Evolutionary conservation across 495 filamentous ascomycete genomes (phyloP).

Genomic region (Aspergillus diversus): DNA sequence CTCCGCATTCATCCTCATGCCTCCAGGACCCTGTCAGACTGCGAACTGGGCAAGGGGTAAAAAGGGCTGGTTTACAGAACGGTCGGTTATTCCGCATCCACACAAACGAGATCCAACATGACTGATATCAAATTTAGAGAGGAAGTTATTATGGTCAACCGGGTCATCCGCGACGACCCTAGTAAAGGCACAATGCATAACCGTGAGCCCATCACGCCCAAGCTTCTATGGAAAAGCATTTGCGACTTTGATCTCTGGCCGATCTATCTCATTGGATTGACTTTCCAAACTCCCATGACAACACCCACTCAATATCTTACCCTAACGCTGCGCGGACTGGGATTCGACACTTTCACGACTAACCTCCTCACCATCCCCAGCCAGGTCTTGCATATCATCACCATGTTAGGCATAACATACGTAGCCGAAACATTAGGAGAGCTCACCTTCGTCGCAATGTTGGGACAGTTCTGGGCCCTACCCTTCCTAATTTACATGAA

Average conservation of each 20-base stretch:
- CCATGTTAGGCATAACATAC: slow-evolving; percentile 41
- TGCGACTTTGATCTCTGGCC: slow-evolving; percentile 62
- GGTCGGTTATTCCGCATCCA: slow-evolving; percentile 43
- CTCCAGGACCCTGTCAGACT: slow-evolving; percentile 54
- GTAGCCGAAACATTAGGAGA: slow-evolving; percentile 48
- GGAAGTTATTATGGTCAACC: slow-evolving; percentile 59
- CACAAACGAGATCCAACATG: background rate
- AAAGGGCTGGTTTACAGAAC: slow-evolving; percentile 61
- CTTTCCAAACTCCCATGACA: slow-evolving; percentile 51
- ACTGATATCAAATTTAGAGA: slow-evolving; percentile 8
- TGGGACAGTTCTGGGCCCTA: slow-evolving; percentile 56
- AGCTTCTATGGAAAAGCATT: slow-evolving; percentile 47
- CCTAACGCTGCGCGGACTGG: slow-evolving; percentile 51
- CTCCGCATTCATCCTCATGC: slow-evolving; percentile 58
- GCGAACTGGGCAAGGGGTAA: slow-evolving; percentile 57
- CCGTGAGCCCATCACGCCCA: slow-evolving; percentile 49
- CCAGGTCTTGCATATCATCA: slow-evolving; percentile 41
- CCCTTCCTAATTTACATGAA: slow-evolving; percentile 56
- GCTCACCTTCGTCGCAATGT: slow-evolving; percentile 48
- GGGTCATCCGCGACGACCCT: slow-evolving; percentile 65
- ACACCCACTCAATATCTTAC: slow-evolving; percentile 52
- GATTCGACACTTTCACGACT: slow-evolving; percentile 51
- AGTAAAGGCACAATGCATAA: slow-evolving; percentile 66
- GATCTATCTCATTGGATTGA: slow-evolving; percentile 56
- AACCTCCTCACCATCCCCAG: slow-evolving; percentile 66